phyloP scores from a whole-genome alignment of 2,329 filamentous ascomycete species.

The Alternaria arborescens region DNA sequence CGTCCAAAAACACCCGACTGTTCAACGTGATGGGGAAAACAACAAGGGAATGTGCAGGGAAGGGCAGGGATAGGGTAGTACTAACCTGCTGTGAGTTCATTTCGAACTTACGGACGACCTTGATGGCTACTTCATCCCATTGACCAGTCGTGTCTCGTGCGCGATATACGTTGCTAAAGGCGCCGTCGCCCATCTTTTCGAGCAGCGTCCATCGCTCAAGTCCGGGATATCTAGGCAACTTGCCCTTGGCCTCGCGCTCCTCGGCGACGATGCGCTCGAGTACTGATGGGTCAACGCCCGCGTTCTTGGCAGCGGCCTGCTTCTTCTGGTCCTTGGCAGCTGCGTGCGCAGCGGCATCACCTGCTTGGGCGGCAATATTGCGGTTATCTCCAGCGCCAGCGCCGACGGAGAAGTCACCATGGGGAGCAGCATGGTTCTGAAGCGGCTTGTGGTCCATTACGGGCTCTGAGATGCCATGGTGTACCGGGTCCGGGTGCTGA shows the following conservation, averaged over 20 bases:
- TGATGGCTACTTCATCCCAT: conserved; percentile 88
- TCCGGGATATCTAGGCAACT: conserved; percentile 85
- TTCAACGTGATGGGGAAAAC: conserved; percentile 39
- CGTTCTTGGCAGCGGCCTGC: conserved; percentile 58
- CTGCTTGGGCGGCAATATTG: conserved; percentile 74
- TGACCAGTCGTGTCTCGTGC: conserved; percentile 78
- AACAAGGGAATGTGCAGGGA: conserved; percentile 43
- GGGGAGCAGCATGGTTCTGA: conserved; percentile 59
- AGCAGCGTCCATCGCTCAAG: conserved; percentile 85
- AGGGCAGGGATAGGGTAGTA: conserved; percentile 49
- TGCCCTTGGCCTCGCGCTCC: conserved; percentile 84
- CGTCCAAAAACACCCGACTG: conserved; percentile 43
- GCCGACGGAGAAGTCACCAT: conserved; percentile 68
- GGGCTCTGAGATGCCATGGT: conserved; percentile 66
- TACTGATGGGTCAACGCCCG: conserved; percentile 65
- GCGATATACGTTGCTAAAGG: conserved; percentile 98
- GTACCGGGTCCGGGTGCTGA: conserved; percentile 60
- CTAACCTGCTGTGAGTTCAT: conserved; percentile 99
- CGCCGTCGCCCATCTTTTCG: conserved; percentile 98
- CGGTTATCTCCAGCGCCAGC: conserved; percentile 68
- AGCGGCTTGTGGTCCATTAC: conserved; percentile 64
- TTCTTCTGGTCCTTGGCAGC: conserved; percentile 68
- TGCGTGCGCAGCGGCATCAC: conserved; percentile 69
- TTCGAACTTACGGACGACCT: conserved; percentile 98
- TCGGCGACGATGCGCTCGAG: conserved; percentile 89